A percentile compares a stretch with the other conserved stretches of the same genome.
phyloP scores from a whole-genome alignment of 2,329 filamentous ascomycete genomes.

The Pleomassaria siparia region DNA sequence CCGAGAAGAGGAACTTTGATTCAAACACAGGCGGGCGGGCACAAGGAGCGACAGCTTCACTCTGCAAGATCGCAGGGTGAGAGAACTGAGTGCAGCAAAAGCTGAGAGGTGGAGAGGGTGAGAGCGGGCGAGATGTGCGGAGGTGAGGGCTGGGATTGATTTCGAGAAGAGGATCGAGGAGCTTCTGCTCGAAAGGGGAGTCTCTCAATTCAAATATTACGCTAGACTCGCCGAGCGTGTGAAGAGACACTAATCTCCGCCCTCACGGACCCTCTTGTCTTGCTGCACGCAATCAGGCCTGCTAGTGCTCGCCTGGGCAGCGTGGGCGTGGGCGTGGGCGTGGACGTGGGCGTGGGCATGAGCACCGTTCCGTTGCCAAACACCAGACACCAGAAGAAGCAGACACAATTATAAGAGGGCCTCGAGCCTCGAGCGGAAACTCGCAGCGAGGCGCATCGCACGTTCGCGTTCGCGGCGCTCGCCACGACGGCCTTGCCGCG shows the following conservation, averaged over 20 bases:
- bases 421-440: neutral
- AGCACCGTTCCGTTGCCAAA: slow-evolving; percentile 2
- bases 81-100: slow-evolving; percentile 27
- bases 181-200: slow-evolving; percentile 34
- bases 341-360: too few relatives aligned
- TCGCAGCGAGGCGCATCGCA: neutral
- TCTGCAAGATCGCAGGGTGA: slow-evolving; percentile 26
- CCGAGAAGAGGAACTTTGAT: slow-evolving; percentile 24
- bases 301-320: slow-evolving; percentile 4
- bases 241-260: slow-evolving; percentile 27
- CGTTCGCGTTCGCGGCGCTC: neutral
- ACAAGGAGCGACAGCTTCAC: slow-evolving; percentile 39
- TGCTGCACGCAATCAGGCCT: slow-evolving; percentile 32
- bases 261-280: slow-evolving; percentile 23
- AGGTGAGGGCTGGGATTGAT: neutral
- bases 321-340: too few relatives aligned
- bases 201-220: slow-evolving; percentile 26
- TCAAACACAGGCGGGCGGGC: slow-evolving; percentile 9
- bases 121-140: slow-evolving; percentile 12
- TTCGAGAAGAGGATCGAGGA: slow-evolving; percentile 7
- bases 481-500: too few relatives aligned
- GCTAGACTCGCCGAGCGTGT: slow-evolving; percentile 31
- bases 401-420: neutral
- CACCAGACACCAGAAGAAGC: neutral
- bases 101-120: slow-evolving; percentile 22